Conservation (phyloP, 805 yeast genomes). For the Candida michaelii region DNA sequence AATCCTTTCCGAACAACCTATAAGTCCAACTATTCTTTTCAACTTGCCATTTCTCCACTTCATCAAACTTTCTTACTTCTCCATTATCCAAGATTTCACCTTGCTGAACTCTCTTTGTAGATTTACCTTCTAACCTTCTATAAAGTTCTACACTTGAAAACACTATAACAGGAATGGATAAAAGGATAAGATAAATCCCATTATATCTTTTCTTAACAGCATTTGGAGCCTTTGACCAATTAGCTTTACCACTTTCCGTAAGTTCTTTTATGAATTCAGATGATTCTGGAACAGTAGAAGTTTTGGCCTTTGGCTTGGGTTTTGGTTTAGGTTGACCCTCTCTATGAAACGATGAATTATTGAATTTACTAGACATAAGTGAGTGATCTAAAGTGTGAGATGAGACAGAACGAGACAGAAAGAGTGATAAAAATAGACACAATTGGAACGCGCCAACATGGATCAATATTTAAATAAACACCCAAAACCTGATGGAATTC, state of each 20-base stretch:
- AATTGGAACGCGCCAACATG: too few species aligned
- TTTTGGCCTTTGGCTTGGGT: background rate
- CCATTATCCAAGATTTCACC: slow-evolving; percentile 39
- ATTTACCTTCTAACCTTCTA: slow-evolving; percentile 38
- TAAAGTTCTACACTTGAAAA: slow-evolving; percentile 35
- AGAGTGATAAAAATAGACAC: too few species aligned
- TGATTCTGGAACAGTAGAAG: background rate
- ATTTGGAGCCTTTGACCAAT: slow-evolving; percentile 45
- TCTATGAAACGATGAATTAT: slow-evolving; percentile 31
- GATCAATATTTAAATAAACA: slow-evolving; percentile 10
- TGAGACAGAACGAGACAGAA: too few species aligned
- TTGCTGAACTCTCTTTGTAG: slow-evolving; percentile 39
- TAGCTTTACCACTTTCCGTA: slow-evolving; percentile 39
- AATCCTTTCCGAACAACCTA: slow-evolving; percentile 40
- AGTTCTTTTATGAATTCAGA: slow-evolving; percentile 37
- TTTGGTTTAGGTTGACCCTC: slow-evolving; percentile 18
- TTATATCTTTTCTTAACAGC: slow-evolving; percentile 36
- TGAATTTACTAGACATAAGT: slow-evolving; percentile 19
- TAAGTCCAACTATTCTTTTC: slow-evolving; percentile 38
- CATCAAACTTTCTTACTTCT: slow-evolving; percentile 35
- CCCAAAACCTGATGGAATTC: slow-evolving; percentile 12
- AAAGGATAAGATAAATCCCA: slow-evolving; percentile 37
- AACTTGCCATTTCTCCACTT: slow-evolving; percentile 40
- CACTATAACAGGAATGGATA: slow-evolving; percentile 37
- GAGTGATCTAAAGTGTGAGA: background rate